Evolutionary conservation across 1,284 basidiomycete species (phyloP).

Genomic region (Thelephora terrestris): DNA sequence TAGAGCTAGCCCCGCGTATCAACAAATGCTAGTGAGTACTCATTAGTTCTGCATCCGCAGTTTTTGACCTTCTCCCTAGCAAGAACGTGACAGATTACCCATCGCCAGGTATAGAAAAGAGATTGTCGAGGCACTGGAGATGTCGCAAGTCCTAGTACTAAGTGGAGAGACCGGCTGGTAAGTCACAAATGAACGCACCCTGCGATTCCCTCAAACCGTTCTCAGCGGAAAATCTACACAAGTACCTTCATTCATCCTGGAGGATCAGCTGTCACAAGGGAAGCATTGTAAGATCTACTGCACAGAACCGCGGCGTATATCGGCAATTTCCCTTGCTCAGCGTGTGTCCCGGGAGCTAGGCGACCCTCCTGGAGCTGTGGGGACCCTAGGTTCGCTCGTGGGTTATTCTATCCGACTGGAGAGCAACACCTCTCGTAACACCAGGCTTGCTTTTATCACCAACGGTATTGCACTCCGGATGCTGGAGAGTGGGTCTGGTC

Average conservation of each 20-base stretch:
- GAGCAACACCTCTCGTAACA: conserved; percentile 76
- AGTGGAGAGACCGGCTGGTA: conserved; percentile 98
- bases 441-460: conserved; percentile 79
- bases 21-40: conserved; percentile 76
- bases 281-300: conserved; percentile 88
- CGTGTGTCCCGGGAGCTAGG: conserved; percentile 93
- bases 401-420: conserved; percentile 96
- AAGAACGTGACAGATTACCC: conserved; percentile 70
- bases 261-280: conserved; percentile 79
- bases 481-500: conserved; percentile 75
- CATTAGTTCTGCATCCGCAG: background rate
- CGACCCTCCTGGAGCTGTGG: conserved; percentile 75
- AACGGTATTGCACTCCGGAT: conserved; percentile 96
- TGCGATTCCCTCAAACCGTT: conserved; percentile 1
- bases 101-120: conserved; percentile 79
- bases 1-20: conserved; percentile 58
- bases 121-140: conserved; percentile 67
- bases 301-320: conserved; percentile 94
- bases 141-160: conserved; percentile 84
- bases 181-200: conserved; percentile 10
- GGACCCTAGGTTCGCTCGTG: conserved; percentile 73
- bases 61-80: conserved; percentile 25
- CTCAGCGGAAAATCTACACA: conserved; percentile 94
- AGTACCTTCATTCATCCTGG: conserved; percentile 90
- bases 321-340: conserved; percentile 94